phyloP scores from a whole-genome alignment of 805 yeast species.

The Candida orba region DNA sequence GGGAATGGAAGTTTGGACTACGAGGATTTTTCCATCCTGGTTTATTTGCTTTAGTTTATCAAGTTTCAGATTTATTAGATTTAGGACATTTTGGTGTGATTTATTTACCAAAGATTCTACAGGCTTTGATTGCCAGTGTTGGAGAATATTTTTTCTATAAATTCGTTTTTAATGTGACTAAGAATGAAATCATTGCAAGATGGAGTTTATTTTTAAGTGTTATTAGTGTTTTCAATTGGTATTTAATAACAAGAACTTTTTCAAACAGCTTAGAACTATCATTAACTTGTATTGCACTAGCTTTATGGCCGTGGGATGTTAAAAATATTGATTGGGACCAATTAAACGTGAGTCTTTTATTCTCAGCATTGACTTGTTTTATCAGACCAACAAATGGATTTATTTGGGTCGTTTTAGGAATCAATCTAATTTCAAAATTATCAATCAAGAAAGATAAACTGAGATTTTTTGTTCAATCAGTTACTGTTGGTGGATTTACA shows the following conservation, averaged over 20 bases:
- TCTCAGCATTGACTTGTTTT: slow-evolving; percentile 59
- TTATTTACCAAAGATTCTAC: slow-evolving; percentile 56
- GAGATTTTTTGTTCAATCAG: slow-evolving; percentile 17
- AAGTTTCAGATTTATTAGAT: slow-evolving; percentile 25
- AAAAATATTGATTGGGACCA: slow-evolving; percentile 10
- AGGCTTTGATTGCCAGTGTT: slow-evolving; percentile 60
- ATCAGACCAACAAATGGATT: slow-evolving; percentile 81
- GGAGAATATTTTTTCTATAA: slow-evolving; percentile 59
- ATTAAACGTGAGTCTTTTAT: slow-evolving; percentile 32
- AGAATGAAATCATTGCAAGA: slow-evolving; percentile 30
- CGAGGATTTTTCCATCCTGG: slow-evolving; percentile 79
- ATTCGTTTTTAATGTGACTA: slow-evolving; percentile 34
- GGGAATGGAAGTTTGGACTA: slow-evolving; percentile 86
- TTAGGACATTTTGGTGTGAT: slow-evolving; percentile 35
- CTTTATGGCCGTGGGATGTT: slow-evolving; percentile 62
- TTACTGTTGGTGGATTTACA: slow-evolving; percentile 21
- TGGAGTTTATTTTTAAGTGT: slow-evolving; percentile 45
- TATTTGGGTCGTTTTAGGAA: slow-evolving; percentile 66
- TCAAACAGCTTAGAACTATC: slow-evolving; percentile 77
- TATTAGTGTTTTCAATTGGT: slow-evolving; percentile 75
- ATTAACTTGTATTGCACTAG: slow-evolving; percentile 58
- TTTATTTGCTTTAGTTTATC: slow-evolving; percentile 46
- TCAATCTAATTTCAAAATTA: slow-evolving; percentile 8
- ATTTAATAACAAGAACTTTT: slow-evolving; percentile 72
- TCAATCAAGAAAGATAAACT: slow-evolving; percentile 2